phyloP scores from a whole-genome alignment of 495 filamentous ascomycete species.

The Bryoglossum gracile region DNA sequence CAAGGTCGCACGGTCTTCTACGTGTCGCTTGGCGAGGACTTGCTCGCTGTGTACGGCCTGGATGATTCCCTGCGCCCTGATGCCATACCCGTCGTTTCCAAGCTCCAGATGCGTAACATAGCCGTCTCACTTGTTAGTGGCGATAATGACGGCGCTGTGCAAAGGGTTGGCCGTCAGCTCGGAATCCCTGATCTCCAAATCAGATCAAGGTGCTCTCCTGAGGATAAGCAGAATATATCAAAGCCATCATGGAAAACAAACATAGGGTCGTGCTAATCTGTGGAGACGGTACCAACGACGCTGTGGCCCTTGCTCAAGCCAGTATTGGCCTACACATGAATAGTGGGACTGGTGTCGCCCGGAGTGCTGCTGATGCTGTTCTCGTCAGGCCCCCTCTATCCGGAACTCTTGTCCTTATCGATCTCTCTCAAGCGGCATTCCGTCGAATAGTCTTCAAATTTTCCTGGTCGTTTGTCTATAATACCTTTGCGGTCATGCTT shows the following conservation, averaged over 20 bases:
- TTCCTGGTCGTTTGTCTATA: slow-evolving; percentile 66
- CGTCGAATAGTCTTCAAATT: slow-evolving; percentile 63
- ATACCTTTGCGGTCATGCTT: slow-evolving; percentile 62
- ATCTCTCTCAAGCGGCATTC: slow-evolving; percentile 48
- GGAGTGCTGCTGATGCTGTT: slow-evolving; percentile 62
- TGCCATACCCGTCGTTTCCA: slow-evolving; percentile 38
- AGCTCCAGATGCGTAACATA: slow-evolving; percentile 50
- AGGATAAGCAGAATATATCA: slow-evolving; percentile 49
- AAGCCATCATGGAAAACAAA: slow-evolving; percentile 14
- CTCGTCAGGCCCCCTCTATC: slow-evolving; percentile 51
- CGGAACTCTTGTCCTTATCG: slow-evolving; percentile 52
- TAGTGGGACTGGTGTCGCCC: slow-evolving; percentile 54
- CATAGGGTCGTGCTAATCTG: slow-evolving; percentile 55
- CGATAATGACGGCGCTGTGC: slow-evolving; percentile 56
- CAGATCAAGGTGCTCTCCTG: slow-evolving; percentile 46
- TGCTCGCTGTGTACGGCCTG: slow-evolving; percentile 54
- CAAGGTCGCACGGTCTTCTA: slow-evolving; percentile 55
- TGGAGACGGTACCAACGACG: slow-evolving; percentile 80
- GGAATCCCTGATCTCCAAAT: slow-evolving; percentile 42
- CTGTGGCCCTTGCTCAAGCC: slow-evolving; percentile 64
- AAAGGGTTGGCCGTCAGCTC: slow-evolving; percentile 43
- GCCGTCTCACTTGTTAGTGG: slow-evolving; percentile 60
- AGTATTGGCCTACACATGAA: slow-evolving; percentile 66
- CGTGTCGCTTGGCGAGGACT: slow-evolving; percentile 43
- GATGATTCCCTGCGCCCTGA: slow-evolving; percentile 53